phyloP scores from a whole-genome alignment of 1,284 basidiomycete genomes.

The Cryptococcus wingfieldii region DNA sequence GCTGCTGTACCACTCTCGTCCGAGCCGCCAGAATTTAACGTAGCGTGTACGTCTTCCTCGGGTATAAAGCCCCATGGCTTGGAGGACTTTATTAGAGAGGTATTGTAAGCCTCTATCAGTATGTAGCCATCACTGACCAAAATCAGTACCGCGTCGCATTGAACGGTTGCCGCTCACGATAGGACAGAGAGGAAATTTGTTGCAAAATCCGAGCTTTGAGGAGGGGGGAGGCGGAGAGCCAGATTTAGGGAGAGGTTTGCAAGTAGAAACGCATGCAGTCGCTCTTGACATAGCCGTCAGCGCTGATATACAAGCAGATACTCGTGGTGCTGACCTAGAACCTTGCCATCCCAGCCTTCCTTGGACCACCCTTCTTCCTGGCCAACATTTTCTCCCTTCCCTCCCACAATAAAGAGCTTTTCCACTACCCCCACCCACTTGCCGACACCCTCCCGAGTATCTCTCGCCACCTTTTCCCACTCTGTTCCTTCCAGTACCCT shows the following conservation, averaged over 20 bases:
- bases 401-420: constrained; percentile 23
- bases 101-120: constrained; percentile 42
- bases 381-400: constrained; percentile 4
- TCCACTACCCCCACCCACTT: constrained; percentile 41
- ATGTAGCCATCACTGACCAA: constrained; percentile 42
- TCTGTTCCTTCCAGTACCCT: constrained; percentile 12
- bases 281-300: constrained; percentile 18
- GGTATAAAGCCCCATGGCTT: constrained; percentile 47
- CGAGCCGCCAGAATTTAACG: constrained; percentile 11
- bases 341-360: constrained; percentile 65
- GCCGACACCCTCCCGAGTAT: constrained; percentile 20
- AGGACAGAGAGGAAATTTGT: constrained; percentile 17
- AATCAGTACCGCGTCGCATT: background rate
- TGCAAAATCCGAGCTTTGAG: constrained; percentile 3
- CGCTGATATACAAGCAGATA: constrained; percentile 8
- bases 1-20: background rate
- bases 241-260: constrained; percentile 32
- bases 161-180: constrained; percentile 16
- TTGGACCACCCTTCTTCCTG: constrained; percentile 23
- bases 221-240: constrained; percentile 22
- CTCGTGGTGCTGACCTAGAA: constrained; percentile 50
- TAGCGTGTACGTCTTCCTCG: constrained; percentile 45
- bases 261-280: constrained; percentile 34
- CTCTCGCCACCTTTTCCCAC: constrained; percentile 16
- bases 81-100: constrained; percentile 23